Percentiles rank a stretch among this genome's conserved stretches.
phyloP scores from a whole-genome alignment of 768 basidiomycete species.

The Hericium erinaceus region DNA sequence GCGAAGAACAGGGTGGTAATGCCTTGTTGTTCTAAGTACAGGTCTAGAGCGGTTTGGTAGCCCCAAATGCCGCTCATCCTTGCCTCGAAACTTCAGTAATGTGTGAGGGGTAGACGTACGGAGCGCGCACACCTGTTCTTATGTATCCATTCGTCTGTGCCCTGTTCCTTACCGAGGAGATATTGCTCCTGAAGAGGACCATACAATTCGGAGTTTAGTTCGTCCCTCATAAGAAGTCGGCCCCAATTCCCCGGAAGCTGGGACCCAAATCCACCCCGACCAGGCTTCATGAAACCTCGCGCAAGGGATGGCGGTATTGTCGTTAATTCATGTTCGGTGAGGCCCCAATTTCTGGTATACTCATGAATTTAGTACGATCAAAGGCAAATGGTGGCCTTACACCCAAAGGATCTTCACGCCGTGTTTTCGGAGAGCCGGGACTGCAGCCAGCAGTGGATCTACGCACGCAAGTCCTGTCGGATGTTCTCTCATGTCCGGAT shows the following conservation, averaged over 20 bases:
- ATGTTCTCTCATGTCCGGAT: conserved; percentile 48
- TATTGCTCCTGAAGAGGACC: conserved; percentile 52
- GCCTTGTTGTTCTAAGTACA: conserved; percentile 55
- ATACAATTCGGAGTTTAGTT: conserved; percentile 51
- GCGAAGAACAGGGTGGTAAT: conserved; percentile 53
- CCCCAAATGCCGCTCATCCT: conserved; percentile 66
- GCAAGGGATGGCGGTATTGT: conserved; percentile 52
- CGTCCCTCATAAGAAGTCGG: conserved; percentile 47
- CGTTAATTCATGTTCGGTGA: conserved; percentile 53
- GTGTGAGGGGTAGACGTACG: background rate
- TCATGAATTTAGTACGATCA: background rate
- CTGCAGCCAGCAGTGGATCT: conserved; percentile 38
- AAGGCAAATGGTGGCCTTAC: conserved; percentile 24
- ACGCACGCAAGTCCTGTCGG: conserved; percentile 50
- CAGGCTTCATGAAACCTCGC: conserved; percentile 25
- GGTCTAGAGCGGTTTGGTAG: conserved; percentile 49
- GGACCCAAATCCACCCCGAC: conserved; percentile 34
- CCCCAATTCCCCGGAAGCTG: conserved; percentile 46
- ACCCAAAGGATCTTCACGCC: conserved; percentile 58
- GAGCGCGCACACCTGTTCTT: conserved; percentile 44
- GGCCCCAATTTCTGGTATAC: conserved; percentile 52
- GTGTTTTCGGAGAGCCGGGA: conserved; percentile 37
- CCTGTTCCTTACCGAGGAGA: conserved; percentile 38
- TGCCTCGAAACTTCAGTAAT: background rate
- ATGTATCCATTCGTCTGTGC: conserved; percentile 65